Conservation (phyloP, 2,329 filamentous ascomycete genomes). For the Fusarium virguliforme region DNA sequence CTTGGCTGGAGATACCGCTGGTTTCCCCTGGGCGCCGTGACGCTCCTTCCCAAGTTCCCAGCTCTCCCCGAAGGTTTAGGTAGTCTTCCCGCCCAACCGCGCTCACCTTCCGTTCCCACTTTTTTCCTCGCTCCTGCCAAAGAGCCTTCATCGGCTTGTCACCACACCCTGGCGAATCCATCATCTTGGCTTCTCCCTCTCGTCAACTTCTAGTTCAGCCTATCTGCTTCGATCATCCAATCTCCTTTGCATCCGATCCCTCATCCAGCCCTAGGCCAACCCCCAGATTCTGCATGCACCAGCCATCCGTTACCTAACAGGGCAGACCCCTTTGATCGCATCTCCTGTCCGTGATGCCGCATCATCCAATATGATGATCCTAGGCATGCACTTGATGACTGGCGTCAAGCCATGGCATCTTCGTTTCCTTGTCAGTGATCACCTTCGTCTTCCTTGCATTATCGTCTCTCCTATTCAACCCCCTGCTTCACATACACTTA, state of each 20-base stretch:
- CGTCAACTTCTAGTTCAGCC: constrained; percentile 2
- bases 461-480: constrained; percentile 7
- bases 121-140: background rate
- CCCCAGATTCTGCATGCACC: constrained; percentile 12
- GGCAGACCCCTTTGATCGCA: background rate
- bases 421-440: background rate
- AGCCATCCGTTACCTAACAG: background rate
- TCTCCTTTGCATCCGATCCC: constrained; percentile 3
- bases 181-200: constrained; percentile 6
- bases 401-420: constrained; percentile 12
- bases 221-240: constrained; percentile 3
- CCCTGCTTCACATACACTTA: constrained; percentile 6
- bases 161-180: constrained; percentile 5
- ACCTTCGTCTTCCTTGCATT: background rate
- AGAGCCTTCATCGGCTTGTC: background rate
- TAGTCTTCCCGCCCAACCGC: constrained; percentile 11
- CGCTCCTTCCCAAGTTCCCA: constrained; percentile 7
- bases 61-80: too few relatives aligned
- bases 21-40: constrained; percentile 13
- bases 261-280: constrained; percentile 12
- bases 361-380: background rate
- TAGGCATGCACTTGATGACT: constrained; percentile 10
- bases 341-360: background rate
- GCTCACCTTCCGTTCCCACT: constrained; percentile 16
- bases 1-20: constrained; percentile 1